Base-by-base conservation (phyloP, 495 filamentous ascomycete species). In the Alectoria sarmentosa region DNA sequence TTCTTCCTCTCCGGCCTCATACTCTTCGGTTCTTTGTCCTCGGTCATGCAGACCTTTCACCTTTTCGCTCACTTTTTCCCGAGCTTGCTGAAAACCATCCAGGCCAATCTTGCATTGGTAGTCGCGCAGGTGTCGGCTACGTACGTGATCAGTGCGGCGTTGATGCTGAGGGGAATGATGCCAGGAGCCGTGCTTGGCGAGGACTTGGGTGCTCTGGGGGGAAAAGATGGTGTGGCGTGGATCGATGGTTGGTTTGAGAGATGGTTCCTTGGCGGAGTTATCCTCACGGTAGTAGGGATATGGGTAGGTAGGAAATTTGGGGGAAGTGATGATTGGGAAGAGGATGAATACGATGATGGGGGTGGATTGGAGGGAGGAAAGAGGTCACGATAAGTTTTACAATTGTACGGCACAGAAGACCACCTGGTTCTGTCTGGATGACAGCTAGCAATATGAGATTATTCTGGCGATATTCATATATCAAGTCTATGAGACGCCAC, bases 231-330 rank as follows among this genome's bases (percentile, higher is more conserved):
- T 17, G 90, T 91, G 66, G 56, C 44, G n/a, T 72, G 70, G 70
- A 87, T 89, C n/a, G 90, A 92, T 67, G 75, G 84, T n/a, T 93
- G 90, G 90, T 94, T 93, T 71, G 90, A 92, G 70, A 83, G 82
- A 30, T 89, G 90, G 86, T 94, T 93, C 69, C 73, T 92, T 34
- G 67, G 82, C 5, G 85, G 85, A 10, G 86, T 83, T 57, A 77
- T 74, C 0, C 70, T 79, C 21, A 92, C 90, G 21, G 84, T 80
- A 23, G 71, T 79, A 46, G 89, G 87, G 15, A 85, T 92, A 30
- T 86, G 86, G 80, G 69, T 90, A 15, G 86, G 87, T 2, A 79
- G 83, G 67, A 85, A 84, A 69, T 73, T 90, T 9, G 76, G 74
- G 36, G 73, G 71, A 2, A 69, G 61, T 56, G 69, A 63, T 55